Evolutionary conservation across 106 monocot genomes (phyloP), one percentile per base, ranked within the genome.

Genomic region (Dactylorhiza incarnata): DNA sequence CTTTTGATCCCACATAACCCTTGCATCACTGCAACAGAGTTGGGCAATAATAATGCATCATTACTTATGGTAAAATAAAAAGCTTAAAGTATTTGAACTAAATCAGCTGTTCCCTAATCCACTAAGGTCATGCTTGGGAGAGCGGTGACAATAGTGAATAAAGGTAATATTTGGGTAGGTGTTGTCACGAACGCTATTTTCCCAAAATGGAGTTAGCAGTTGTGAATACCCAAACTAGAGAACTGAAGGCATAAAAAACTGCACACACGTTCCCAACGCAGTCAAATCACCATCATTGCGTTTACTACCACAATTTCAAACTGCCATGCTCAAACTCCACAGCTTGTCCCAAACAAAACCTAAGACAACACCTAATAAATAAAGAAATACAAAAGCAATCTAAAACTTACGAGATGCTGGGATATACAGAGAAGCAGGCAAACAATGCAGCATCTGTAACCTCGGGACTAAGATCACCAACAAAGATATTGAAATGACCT

Each of bases 1-100:
- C 65, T 95, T 92, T 69, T 92, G 85, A 73, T 95, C 95, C 95
- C 95, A 95, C 95, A 95, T 95, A 71, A 95, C 95, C 56, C 84
- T 86, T 68, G 95, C 95, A 87, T 95, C 95, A 58, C 95, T 95
- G 70, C 19, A 84, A 81, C 17, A 74, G 22, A 26, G 48, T 62
- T 9, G n/a, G 55, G 16, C 45, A 45, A 45, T 7, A 69, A 69
- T 16, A 45, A 20, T 6, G 11, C 69, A 24, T 46, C 45, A 45
- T 66, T 8, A 6, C 24, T 9, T 9, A 66, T 26, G 17, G 15
- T 43, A 45, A 44, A 37, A 68, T 7, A 68, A 12, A 68, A 15
- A 68, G 45, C 14, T 16, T 45, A 45, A 68, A 69, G n/a, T 45
- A 45, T 45, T 10, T 45, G 45, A 43, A 43, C 5, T 17, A 46